Evolutionary conservation across 345 rosid genomes (phyloP).

Genomic region (Eucalyptus fibrosa): DNA sequence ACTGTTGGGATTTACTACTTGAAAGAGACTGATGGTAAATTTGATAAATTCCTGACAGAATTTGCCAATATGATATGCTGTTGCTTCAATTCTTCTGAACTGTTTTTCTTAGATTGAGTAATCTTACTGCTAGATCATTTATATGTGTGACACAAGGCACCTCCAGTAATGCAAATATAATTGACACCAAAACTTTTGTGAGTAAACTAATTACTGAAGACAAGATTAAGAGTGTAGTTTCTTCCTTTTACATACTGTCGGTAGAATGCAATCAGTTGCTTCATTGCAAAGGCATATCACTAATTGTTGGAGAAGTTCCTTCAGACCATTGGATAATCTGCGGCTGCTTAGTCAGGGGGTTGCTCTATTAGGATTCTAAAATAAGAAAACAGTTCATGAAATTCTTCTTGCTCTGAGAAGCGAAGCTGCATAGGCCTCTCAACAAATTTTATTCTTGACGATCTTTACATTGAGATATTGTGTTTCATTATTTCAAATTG

Average conservation of each 20-base stretch:
- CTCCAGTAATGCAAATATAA: neutral
- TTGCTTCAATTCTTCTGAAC: neutral
- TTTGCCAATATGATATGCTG: neutral
- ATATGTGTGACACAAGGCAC: neutral
- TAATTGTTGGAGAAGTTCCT: neutral
- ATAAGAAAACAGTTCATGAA: neutral
- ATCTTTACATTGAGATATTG: neutral
- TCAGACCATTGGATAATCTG: neutral
- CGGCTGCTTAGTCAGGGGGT: neutral
- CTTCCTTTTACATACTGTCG: neutral
- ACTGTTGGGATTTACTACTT: neutral
- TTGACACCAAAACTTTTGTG: neutral
- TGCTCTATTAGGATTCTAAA: neutral
- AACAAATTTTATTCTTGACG: neutral
- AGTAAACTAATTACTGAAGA: neutral
- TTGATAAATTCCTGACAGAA: neutral
- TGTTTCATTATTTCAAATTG: neutral
- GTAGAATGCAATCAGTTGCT: neutral
- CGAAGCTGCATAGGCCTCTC: neutral
- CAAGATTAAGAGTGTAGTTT: neutral
- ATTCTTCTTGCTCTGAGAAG: neutral
- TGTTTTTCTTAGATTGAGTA: neutral
- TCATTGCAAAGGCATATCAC: neutral
- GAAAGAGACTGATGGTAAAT: neutral
- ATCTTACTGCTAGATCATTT: neutral